These are phyloP conservation scores for Amphirosellinia nigrospora DNA, from an alignment of 495 filamentous ascomycete genomes.

Conservation along the genomic window DNA sequence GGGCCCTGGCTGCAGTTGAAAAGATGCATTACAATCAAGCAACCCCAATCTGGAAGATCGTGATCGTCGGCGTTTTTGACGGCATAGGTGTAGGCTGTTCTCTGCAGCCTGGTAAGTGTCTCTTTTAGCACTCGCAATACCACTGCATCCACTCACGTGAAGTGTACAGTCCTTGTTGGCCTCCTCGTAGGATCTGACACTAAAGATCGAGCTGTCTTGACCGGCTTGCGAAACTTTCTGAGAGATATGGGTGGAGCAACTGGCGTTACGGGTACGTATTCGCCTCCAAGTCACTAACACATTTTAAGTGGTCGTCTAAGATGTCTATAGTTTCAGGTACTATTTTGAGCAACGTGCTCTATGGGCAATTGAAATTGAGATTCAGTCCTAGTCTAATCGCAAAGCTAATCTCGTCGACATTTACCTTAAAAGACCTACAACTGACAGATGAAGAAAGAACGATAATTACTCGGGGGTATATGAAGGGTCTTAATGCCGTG, in stretches of 20 bases:
- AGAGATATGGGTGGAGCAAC: conserved; percentile 9
- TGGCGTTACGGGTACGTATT: neutral
- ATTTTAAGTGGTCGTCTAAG: neutral
- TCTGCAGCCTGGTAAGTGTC: conserved; percentile 14
- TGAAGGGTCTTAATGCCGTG: neutral
- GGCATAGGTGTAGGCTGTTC: conserved; percentile 11
- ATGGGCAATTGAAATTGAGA: neutral
- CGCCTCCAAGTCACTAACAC: neutral
- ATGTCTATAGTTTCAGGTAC: neutral
- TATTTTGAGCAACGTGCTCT: neutral
- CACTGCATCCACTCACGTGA: neutral
- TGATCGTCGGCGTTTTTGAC: neutral
- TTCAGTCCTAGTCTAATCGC: neutral
- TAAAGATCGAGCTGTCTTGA: neutral
- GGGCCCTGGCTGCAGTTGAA: neutral
- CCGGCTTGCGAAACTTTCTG: neutral
- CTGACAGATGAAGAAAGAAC: neutral
- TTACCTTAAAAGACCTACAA: neutral
- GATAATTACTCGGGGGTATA: neutral
- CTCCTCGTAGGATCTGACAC: neutral
- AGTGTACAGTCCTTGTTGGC: neutral
- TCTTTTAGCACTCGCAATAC: neutral
- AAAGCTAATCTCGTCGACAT: neutral
- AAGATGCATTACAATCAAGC: conserved; percentile 3
- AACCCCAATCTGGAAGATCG: conserved; percentile 11